These are phyloP conservation scores for Colletotrichum salicis DNA, from an alignment of 2,329 filamentous ascomycete genomes.

Conservation along the genomic window DNA sequence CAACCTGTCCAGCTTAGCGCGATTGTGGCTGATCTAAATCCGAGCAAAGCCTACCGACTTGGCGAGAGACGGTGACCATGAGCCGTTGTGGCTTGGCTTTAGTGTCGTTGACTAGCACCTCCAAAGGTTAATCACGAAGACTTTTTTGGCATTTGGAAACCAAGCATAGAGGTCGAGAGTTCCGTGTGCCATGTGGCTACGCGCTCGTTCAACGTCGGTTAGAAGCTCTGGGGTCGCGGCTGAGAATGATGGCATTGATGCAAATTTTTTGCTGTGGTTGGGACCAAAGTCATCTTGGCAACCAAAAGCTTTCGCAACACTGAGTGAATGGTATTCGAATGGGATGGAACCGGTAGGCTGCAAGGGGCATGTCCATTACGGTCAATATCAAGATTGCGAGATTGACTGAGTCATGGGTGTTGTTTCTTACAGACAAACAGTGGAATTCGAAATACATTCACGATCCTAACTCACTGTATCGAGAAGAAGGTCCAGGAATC, in stretches of 20 bases:
- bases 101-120: background rate
- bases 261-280: too few species aligned
- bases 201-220: background rate
- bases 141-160: background rate
- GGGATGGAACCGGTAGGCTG: too few species aligned
- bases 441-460: background rate
- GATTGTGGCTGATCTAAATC: background rate
- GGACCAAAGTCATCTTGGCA: background rate
- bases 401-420: too few species aligned
- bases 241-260: background rate
- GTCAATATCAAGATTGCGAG: too few species aligned
- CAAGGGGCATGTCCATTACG: too few species aligned
- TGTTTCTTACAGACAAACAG: too few species aligned
- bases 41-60: background rate
- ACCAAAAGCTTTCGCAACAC: background rate
- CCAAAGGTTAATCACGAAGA: background rate
- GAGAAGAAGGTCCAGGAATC: background rate
- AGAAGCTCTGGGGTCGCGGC: too few species aligned
- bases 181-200: background rate
- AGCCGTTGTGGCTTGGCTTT: conserved; percentile 22
- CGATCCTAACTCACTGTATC: background rate
- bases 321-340: background rate
- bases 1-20: background rate
- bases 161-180: background rate
- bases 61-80: background rate